Base-by-base conservation (phyloP, 352 stramenopile genomes). In the Globisporangium apiculatum region DNA sequence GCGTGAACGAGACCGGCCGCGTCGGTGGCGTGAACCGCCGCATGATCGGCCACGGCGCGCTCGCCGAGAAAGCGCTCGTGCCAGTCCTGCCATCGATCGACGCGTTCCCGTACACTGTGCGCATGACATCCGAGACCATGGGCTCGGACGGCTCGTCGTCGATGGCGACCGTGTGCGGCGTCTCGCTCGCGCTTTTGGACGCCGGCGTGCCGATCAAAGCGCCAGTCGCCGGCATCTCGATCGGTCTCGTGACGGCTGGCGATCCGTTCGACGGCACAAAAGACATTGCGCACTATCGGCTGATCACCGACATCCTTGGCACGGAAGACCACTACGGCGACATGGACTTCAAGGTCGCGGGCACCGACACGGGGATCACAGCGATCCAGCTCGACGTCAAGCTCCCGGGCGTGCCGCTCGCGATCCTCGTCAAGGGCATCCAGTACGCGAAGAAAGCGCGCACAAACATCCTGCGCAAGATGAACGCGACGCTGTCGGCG, bases 331-430 rank as follows among this genome's bases (percentile, higher is more conserved):
- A 98, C 62, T 95, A 98, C 60, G 96, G 96, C 50, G 91, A 98
- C 74, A 99, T 99, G 95, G 96, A 99, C 68, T 99, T 99, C 69
- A 99, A 99, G 80, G 72, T 99, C 51, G 93, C 91, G 9, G 94
- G 94, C 24, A 97, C 91, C 10, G 70, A 72, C 15, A 64, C 60
- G 11, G 92, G 94, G 48, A 95, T 99, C 52, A 99, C 96, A 31
- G 95, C 96, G 24, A 83, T 99, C 54, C 96, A 99, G 70, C 72
- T 99, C 36, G 97, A 99, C 71, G 94, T 99, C 42, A 99, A 99
- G 77, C 76, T 97, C 45, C 71, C 83, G 0, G 91, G 91, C 35
- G 75, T 98, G 31, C 87, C 89, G 5, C 63, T 97, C 51, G 63
- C 74, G 4, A 78, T 97, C 14, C 62, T 99, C 11, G 77, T 73